Conservation (phyloP, 352 stramenopile genomes). For the Phytophthora pluvialis region DNA sequence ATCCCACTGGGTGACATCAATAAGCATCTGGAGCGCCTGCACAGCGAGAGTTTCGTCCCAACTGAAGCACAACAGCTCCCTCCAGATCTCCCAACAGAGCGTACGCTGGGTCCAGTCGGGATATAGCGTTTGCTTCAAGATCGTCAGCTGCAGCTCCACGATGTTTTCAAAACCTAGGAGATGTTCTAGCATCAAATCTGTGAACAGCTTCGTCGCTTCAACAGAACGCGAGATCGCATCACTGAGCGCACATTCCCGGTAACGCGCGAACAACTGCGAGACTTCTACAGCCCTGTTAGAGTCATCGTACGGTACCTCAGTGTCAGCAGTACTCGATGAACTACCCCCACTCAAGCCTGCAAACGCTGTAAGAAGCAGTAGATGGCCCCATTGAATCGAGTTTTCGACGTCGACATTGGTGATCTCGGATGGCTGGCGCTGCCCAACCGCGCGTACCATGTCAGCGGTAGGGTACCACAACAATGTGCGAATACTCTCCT, state of each 20-base stretch:
- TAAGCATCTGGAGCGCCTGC: slow-evolving; percentile 39
- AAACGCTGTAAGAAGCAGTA: slow-evolving; percentile 48
- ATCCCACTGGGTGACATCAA: slow-evolving; percentile 45
- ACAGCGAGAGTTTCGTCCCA: slow-evolving; percentile 48
- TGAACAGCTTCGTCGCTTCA: slow-evolving; percentile 33
- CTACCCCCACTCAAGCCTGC: slow-evolving; percentile 8
- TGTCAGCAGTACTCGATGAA: not conserved
- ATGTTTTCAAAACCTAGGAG: slow-evolving; percentile 34
- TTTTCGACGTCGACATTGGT: slow-evolving; percentile 20
- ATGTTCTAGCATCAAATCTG: slow-evolving; percentile 50
- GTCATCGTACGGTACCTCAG: slow-evolving; percentile 18
- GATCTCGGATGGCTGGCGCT: slow-evolving; percentile 36
- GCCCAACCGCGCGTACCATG: slow-evolving; percentile 47
- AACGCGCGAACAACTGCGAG: slow-evolving; percentile 47
- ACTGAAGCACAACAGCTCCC: slow-evolving; percentile 60
- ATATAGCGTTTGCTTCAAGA: slow-evolving; percentile 64
- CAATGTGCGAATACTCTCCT: slow-evolving; percentile 28
- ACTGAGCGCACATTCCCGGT: slow-evolving; percentile 36
- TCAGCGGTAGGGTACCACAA: slow-evolving; percentile 50
- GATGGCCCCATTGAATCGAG: slow-evolving; percentile 43
- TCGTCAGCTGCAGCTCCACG: slow-evolving; percentile 47
- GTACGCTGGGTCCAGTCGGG: slow-evolving; percentile 46
- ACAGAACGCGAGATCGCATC: slow-evolving; percentile 20
- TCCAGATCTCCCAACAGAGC: slow-evolving; percentile 63
- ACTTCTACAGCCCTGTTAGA: slow-evolving; percentile 28